phyloP scores from a whole-genome alignment of 2,329 filamentous ascomycete genomes.

The Cytospora chrysosperma region DNA sequence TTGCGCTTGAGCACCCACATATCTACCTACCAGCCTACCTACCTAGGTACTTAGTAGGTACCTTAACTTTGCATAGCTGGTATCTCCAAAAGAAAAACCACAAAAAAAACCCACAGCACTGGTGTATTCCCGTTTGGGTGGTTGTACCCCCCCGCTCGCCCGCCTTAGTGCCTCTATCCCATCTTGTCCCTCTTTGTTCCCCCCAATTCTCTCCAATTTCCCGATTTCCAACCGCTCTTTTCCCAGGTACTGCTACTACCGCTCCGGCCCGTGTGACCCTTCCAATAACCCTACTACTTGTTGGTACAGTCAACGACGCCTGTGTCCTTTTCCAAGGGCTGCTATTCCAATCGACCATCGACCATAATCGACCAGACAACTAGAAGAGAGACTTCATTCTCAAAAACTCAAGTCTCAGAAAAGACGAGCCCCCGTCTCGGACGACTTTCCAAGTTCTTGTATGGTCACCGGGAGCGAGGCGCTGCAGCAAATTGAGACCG shows the following conservation, averaged over 20 bases:
- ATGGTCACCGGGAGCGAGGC: constrained; percentile 20
- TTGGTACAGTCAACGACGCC: not conserved
- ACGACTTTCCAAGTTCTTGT: constrained; percentile 17
- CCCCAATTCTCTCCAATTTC: constrained; percentile 10
- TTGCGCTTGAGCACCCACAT: too few species aligned
- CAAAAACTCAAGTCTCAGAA: not conserved
- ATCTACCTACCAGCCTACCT: too few species aligned
- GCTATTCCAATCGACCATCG: not conserved
- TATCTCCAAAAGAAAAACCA: not conserved
- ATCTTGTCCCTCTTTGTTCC: constrained; percentile 1
- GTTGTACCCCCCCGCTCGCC: not conserved
- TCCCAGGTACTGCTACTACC: constrained; percentile 1
- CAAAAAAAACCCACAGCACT: too few species aligned
- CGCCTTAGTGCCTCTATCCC: constrained; percentile 4
- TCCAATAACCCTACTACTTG: not conserved
- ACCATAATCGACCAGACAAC: not conserved
- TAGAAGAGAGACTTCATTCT: not conserved
- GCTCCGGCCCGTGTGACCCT: not conserved
- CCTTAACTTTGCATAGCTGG: too few species aligned
- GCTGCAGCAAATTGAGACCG: constrained; percentile 15
- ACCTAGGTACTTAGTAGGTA: too few species aligned
- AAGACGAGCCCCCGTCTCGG: constrained; percentile 15
- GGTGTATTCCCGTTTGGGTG: not conserved
- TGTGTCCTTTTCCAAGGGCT: not conserved
- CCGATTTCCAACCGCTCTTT: constrained; percentile 11